Conservation (phyloP, 306 rosid species). For the Vigna hirtella region DNA sequence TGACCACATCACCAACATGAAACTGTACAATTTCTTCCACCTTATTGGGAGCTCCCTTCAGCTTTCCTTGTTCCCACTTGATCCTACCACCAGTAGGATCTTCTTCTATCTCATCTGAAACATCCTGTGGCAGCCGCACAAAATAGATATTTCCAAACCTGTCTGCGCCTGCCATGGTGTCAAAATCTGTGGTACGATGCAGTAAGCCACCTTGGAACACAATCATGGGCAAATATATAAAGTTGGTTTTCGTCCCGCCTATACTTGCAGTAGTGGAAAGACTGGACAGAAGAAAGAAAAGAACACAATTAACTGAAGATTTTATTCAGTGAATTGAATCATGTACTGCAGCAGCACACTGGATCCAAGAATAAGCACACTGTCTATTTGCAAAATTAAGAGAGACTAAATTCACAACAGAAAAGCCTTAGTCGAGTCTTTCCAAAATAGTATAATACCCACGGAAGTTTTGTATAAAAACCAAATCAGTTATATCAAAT, state of each 20-base stretch:
- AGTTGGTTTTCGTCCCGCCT: constrained; percentile 96
- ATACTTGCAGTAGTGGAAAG: constrained; percentile 97
- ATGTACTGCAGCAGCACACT: not conserved
- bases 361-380: constrained; percentile 16
- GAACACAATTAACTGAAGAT: constrained; percentile 32
- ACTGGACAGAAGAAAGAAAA: constrained; percentile 61
- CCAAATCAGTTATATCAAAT: constrained; percentile 16
- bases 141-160: constrained; percentile 93
- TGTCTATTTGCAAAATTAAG: constrained; percentile 11
- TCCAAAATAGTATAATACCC: constrained; percentile 10
- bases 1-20: constrained; percentile 85
- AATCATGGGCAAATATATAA: constrained; percentile 93
- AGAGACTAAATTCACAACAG: too few relatives aligned
- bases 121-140: constrained; percentile 89
- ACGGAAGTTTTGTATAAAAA: constrained; percentile 17
- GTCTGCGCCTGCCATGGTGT: constrained; percentile 99
- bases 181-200: constrained; percentile 95
- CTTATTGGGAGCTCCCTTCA: constrained; percentile 97
- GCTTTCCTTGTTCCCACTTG: constrained; percentile 96
- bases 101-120: constrained; percentile 97
- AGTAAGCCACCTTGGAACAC: constrained; percentile 96
- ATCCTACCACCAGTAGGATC: constrained; percentile 98
- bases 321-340: constrained; percentile 10
- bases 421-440: constrained; percentile 20
- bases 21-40: constrained; percentile 94